Evolutionary conservation across 2,329 filamentous ascomycete species (phyloP).

Genomic region (Talaromyces sp.): DNA sequence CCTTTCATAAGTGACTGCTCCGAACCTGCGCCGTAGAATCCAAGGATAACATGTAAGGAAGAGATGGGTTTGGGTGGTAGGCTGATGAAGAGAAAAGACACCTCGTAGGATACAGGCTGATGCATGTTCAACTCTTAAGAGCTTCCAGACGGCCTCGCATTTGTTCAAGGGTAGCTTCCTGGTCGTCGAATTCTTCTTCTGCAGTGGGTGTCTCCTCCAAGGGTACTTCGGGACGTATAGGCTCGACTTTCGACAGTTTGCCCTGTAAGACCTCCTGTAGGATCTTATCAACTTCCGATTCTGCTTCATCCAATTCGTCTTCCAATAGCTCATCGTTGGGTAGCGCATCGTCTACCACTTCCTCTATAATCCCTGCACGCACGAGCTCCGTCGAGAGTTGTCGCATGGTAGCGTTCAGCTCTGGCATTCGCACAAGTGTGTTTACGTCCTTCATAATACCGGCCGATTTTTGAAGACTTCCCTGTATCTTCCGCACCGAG

Average conservation of each 20-base stretch:
- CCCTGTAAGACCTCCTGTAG: conserved; percentile 87
- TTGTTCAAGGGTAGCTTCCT: conserved; percentile 86
- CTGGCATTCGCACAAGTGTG: conserved; percentile 74
- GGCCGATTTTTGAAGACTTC: conserved; percentile 78
- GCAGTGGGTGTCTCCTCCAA: conserved; percentile 49
- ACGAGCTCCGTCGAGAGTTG: conserved; percentile 83
- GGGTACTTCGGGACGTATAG: conserved; percentile 53
- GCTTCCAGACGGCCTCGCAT: conserved; percentile 92
- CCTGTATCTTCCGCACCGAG: conserved; percentile 91
- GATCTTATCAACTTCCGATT: conserved; percentile 88
- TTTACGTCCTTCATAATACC: conserved; percentile 98
- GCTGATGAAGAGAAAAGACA: neutral
- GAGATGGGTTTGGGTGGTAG: neutral
- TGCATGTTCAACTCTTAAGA: conserved; percentile 67
- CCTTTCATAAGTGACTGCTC: neutral
- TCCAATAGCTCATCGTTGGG: conserved; percentile 70
- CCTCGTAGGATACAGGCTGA: neutral
- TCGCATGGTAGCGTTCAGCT: conserved; percentile 84
- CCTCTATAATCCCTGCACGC: conserved; percentile 94
- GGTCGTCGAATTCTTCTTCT: conserved; percentile 75
- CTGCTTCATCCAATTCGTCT: conserved; percentile 69
- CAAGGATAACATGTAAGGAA: neutral
- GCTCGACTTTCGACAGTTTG: conserved; percentile 64
- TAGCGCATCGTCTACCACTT: conserved; percentile 86
- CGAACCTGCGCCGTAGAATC: neutral